Base-by-base conservation (phyloP, 202 grass and related monocot species). In the Carex sylvatica region DNA sequence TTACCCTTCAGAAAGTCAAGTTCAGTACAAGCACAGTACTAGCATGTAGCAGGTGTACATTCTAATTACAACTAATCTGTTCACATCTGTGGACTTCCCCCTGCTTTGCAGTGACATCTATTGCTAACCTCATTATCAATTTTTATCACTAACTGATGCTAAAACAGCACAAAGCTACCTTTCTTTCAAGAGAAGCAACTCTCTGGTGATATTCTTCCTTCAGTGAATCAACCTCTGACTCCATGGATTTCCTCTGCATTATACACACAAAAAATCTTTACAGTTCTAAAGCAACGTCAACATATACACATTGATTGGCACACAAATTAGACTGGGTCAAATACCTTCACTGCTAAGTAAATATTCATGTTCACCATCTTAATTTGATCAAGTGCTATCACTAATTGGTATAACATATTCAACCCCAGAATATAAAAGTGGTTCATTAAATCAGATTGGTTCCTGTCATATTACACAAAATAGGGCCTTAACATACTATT, bases 121-220 rank as follows among this genome's bases (percentile, higher is more conserved):
- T 74, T 0, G 5, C 46, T 12, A 38, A 46, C 12, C n/a, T 74
- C 46, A 52, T 18, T 38, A 74, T 52, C 4, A 19, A 74, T n/a
- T 72, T 51, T 10, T 46, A 12, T 26, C 16, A 22, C 33, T 9
- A 49, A 74, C 3, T 26, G 15, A 53, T 23, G 47, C 15, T 38
- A 87, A 66, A 67, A 60, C 56, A 79, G 33, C 72, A 76, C 61
- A 30, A 70, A 55, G 53, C 64, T 64, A 96, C 97, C 97, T 99
- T 99, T 81, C 97, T 96, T 91, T 99, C 97, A 92, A 99, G 97
- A 84, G 93, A 93, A 85, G 97, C 78, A 74, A 99, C 93, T 76
- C 91, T 93, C 61, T 96, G 97, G 81, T 96, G 93, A 87, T 89
- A 99, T 93, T 99, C 97, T 56, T 99, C 97, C 78, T 90, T 93